Evolutionary conservation across 805 yeast genomes (phyloP), one percentile per base, ranked within the genome.

Genomic region (Saturnispora quitensis): DNA sequence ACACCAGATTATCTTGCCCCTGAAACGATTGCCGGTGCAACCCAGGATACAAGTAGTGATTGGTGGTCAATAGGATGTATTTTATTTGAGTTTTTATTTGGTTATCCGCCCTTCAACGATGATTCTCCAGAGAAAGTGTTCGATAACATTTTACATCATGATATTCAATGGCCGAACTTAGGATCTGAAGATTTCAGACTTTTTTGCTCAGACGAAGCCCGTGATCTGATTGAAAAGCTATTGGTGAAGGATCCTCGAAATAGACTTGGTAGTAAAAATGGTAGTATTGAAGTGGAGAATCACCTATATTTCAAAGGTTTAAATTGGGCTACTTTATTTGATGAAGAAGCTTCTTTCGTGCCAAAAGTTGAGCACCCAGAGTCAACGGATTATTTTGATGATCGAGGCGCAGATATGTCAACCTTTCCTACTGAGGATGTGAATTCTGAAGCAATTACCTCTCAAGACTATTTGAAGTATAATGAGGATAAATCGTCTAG

Each of bases 11-110:
- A 93, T 66, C 75, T 95, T 40, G 95, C 99, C 0, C 99, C 99
- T 0, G 99, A 93, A 64, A 90, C 97, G 0, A 89, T 93, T 55
- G 73, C 77, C 42, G 98, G 97, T 40, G 73, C 76, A 1, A 84
- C 86, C 0, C 97, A 91, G 64, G 86, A 82, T 55, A 89, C 81
- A 56, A 78, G 82, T 56, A 82, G 91, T n/a, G 97, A 90, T 69
- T 90, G 99, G 99, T 93, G 99, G 99, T 88, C 98, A 2, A 78
- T 91, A 34, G 99, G 99, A 0, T 91, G 98, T 66, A 89, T 93
- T 12, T 68, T 91, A 52, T 93, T 91, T 71, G 99, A 93, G 68
- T 84, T 93, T 62, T 63, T 89, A 40, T 86, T 84, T 65, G 99
- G 99, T 0, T 86, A 81, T 64, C 97, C 99, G 1, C 99, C 99